Percentiles rank a stretch among this genome's conserved stretches.
Conservation (phyloP, 306 rosid species). For the Citrullus amarus region DNA sequence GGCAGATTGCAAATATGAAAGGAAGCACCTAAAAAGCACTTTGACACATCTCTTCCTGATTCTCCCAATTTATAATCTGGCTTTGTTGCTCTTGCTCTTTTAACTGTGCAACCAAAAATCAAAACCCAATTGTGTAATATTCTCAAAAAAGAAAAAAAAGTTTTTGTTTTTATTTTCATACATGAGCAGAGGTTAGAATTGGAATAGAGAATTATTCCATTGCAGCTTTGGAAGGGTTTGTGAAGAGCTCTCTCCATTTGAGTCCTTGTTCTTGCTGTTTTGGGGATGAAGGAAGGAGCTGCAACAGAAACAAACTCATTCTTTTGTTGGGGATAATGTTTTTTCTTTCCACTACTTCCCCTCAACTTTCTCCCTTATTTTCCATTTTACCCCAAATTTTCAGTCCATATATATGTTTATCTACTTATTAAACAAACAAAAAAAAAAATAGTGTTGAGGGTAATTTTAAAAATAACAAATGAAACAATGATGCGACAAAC, state of each 20-base stretch:
- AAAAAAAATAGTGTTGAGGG: too few relatives aligned
- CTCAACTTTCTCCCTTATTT: background rate
- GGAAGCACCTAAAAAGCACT: background rate
- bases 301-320: background rate
- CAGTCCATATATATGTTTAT: background rate
- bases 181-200: background rate
- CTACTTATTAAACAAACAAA: too few relatives aligned
- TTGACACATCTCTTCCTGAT: background rate
- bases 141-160: background rate
- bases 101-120: background rate
- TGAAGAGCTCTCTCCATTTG: slow-evolving; percentile 1
- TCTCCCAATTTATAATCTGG: background rate
- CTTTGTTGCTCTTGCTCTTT: background rate
- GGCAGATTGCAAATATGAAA: background rate
- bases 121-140: background rate
- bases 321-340: background rate
- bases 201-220: background rate
- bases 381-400: background rate
- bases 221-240: background rate
- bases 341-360: background rate
- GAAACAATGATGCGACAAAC: too few relatives aligned
- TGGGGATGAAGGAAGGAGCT: background rate
- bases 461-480: too few relatives aligned
- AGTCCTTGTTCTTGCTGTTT: background rate
- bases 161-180: background rate